phyloP scores from a whole-genome alignment of 108 stramenopile species.

The Cylindrotheca closterium region DNA sequence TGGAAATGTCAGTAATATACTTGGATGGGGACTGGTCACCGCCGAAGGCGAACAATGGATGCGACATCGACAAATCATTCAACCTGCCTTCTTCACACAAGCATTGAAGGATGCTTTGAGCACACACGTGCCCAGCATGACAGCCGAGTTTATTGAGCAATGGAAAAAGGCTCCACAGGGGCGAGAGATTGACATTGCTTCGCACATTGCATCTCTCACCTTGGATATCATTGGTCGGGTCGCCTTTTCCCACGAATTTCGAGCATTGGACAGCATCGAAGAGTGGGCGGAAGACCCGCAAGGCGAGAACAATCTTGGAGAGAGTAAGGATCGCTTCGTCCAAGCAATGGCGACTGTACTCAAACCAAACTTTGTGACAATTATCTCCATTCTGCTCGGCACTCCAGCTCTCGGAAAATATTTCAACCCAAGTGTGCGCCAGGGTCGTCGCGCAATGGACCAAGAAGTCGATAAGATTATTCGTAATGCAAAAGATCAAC shows the following conservation, averaged over 20 bases:
- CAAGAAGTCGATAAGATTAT: slow-evolving; percentile 47
- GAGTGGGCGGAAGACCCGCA: slow-evolving; percentile 35
- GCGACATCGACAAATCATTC: slow-evolving; percentile 62
- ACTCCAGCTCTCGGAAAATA: slow-evolving; percentile 14
- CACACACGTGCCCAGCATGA: slow-evolving; percentile 28
- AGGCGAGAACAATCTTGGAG: slow-evolving; percentile 1
- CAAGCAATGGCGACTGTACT: slow-evolving; percentile 12
- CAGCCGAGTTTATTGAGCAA: slow-evolving; percentile 26
- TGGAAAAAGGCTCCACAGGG: slow-evolving; percentile 41
- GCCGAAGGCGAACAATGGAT: slow-evolving; percentile 57
- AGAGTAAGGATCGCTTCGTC: slow-evolving; percentile 40
- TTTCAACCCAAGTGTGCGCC: slow-evolving; percentile 24
- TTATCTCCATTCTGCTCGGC: slow-evolving; percentile 23
- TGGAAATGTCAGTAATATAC: slow-evolving; percentile 6
- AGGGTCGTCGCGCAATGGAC: slow-evolving; percentile 19
- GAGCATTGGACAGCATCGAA: slow-evolving; percentile 39
- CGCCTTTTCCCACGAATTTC: slow-evolving; percentile 61
- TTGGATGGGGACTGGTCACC: slow-evolving; percentile 57
- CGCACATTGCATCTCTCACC: slow-evolving; percentile 51
- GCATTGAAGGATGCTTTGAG: slow-evolving; percentile 41
- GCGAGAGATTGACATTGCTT: slow-evolving; percentile 47
- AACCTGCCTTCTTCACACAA: slow-evolving; percentile 48
- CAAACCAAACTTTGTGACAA: slow-evolving; percentile 16
- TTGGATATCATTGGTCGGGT: slow-evolving; percentile 62
- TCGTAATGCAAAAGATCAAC: slow-evolving; percentile 27